Evolutionary conservation across 805 yeast genomes (phyloP).

Genomic region (Myxozyma melibiosi): DNA sequence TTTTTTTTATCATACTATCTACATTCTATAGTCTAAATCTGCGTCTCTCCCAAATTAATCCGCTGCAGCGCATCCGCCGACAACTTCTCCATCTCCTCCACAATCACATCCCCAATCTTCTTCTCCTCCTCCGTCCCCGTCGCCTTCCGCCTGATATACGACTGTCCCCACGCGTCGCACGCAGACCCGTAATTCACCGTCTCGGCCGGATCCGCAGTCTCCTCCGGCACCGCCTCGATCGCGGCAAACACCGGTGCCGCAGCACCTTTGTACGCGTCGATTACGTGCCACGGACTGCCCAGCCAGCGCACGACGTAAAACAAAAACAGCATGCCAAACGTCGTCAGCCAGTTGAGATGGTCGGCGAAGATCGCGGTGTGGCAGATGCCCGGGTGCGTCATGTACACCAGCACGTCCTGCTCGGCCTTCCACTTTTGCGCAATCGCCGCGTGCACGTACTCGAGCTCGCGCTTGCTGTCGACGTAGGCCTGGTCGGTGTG

Average conservation of each 20-base stretch:
- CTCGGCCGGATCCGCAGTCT: slow-evolving; percentile 46
- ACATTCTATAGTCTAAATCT: background rate
- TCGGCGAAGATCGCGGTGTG: slow-evolving; percentile 73
- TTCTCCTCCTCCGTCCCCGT: slow-evolving; percentile 12
- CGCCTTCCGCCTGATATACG: slow-evolving; percentile 36
- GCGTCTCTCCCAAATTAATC: background rate
- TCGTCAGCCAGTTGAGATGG: slow-evolving; percentile 74
- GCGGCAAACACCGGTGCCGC: slow-evolving; percentile 79
- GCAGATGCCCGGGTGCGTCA: slow-evolving; percentile 94
- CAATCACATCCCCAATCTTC: slow-evolving; percentile 11
- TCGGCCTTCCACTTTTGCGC: slow-evolving; percentile 52
- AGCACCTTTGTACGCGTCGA: slow-evolving; percentile 87
- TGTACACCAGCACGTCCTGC: slow-evolving; percentile 66
- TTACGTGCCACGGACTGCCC: slow-evolving; percentile 89
- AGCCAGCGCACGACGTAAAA: slow-evolving; percentile 79
- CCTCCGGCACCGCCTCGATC: slow-evolving; percentile 51
- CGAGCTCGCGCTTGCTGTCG: slow-evolving; percentile 86
- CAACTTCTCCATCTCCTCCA: slow-evolving; percentile 23
- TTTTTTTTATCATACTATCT: background rate
- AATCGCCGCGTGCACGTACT: slow-evolving; percentile 75
- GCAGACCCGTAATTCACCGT: slow-evolving; percentile 74
- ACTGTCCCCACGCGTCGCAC: slow-evolving; percentile 63
- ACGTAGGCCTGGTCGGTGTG: slow-evolving; percentile 74
- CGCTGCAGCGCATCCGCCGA: background rate
- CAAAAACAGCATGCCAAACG: slow-evolving; percentile 79